Evolutionary conservation across 805 yeast species (phyloP).

Genomic region (Ogataea neopini): DNA sequence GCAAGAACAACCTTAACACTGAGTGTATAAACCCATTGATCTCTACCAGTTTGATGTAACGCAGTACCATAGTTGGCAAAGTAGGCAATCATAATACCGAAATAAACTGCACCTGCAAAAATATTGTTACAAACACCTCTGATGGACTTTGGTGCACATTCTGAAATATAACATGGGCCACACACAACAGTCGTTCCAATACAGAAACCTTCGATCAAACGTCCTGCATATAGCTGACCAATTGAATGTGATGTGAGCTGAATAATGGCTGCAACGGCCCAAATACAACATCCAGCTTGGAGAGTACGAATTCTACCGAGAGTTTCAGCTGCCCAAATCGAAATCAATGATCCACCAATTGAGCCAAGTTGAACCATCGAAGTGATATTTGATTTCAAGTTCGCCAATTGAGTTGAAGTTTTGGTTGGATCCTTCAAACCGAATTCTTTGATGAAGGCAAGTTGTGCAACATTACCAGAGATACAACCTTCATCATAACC

Average conservation of each 20-base stretch:
- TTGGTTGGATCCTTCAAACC: conserved; percentile 44
- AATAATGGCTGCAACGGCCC: conserved; percentile 48
- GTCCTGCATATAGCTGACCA: conserved; percentile 57
- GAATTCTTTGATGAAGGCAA: conserved; percentile 42
- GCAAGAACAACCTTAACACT: conserved; percentile 49
- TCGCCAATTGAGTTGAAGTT: conserved; percentile 40
- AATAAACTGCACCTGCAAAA: conserved; percentile 58
- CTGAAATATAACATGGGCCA: conserved; percentile 57
- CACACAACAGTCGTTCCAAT: conserved; percentile 58
- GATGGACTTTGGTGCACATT: conserved; percentile 51
- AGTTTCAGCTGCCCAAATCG: conserved; percentile 49
- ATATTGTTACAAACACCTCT: conserved; percentile 55
- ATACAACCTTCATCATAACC: conserved; percentile 59
- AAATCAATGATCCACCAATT: conserved; percentile 52
- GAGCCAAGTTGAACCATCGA: conserved; percentile 57
- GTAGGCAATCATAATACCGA: conserved; percentile 52
- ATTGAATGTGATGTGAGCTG: conserved; percentile 46
- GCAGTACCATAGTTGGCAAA: conserved; percentile 55
- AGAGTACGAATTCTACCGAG: conserved; percentile 53
- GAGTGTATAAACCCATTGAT: conserved; percentile 57
- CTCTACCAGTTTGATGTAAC: conserved; percentile 38
- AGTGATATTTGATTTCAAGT: conserved; percentile 52
- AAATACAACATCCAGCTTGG: conserved; percentile 42
- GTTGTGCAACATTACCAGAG: conserved; percentile 46
- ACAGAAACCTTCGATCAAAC: conserved; percentile 53